phyloP scores from a whole-genome alignment of 495 filamentous ascomycete species.

The Penicillium parvum region DNA sequence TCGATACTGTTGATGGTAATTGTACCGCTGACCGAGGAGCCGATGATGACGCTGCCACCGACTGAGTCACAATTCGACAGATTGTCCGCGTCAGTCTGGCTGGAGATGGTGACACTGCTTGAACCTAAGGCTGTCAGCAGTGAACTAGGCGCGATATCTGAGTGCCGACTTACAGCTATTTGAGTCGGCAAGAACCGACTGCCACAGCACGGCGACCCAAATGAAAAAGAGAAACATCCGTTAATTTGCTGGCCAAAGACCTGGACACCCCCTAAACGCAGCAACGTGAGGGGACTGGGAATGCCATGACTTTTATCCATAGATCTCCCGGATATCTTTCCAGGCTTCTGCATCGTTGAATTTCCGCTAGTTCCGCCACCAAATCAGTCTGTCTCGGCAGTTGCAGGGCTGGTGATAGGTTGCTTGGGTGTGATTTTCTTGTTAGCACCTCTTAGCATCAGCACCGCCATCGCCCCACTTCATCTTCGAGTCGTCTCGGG shows the following conservation, averaged over 20 bases:
- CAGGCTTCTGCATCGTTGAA: too few species aligned
- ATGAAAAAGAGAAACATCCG: background rate
- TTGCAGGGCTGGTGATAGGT: background rate
- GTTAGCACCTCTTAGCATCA: background rate
- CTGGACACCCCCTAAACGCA: too few species aligned
- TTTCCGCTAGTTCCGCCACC: too few species aligned
- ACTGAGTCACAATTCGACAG: constrained; percentile 24
- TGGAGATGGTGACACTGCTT: constrained; percentile 22
- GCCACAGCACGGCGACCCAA: constrained; percentile 1
- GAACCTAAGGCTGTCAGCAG: constrained; percentile 15
- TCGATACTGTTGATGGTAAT: constrained; percentile 25
- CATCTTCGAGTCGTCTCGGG: background rate
- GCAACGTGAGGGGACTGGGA: too few species aligned
- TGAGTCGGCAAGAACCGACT: background rate
- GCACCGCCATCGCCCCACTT: background rate
- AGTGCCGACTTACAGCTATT: background rate
- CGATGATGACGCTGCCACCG: constrained; percentile 23
- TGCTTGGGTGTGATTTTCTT: background rate
- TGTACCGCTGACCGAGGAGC: constrained; percentile 18
- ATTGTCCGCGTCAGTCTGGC: constrained; percentile 27
- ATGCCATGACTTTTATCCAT: too few species aligned
- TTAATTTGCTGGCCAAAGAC: too few species aligned
- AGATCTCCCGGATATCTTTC: too few species aligned
- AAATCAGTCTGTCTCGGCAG: too few species aligned
- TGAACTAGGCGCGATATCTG: too few species aligned